Percentiles rank a stretch among this genome's conserved stretches.
These are phyloP conservation scores for Yarrowia galli DNA, from an alignment of 1,139 yeast genomes.

Conservation along the genomic window DNA sequence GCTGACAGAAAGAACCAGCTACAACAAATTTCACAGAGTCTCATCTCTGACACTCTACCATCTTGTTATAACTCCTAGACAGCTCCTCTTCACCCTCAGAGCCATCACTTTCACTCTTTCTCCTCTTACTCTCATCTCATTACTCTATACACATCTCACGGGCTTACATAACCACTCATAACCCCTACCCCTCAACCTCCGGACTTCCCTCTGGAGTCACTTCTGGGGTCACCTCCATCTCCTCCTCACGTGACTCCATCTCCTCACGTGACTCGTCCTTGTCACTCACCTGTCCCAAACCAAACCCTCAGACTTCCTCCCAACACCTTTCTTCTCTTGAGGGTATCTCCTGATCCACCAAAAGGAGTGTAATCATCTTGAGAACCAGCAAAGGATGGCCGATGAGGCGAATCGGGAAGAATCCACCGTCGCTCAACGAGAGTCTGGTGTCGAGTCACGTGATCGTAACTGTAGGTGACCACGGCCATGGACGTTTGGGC, in stretches of 20 bases:
- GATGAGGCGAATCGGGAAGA: not conserved
- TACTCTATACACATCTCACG: too few species aligned
- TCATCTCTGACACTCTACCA: too few species aligned
- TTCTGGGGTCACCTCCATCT: not conserved
- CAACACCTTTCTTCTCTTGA: not conserved
- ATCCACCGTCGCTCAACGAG: constrained; percentile 15
- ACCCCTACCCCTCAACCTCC: not conserved
- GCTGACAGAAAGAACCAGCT: too few species aligned
- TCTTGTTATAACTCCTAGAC: too few species aligned
- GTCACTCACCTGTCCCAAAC: too few species aligned
- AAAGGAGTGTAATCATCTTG: not conserved
- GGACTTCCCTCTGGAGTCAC: not conserved
- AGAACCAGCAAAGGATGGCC: not conserved
- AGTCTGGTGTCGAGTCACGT: constrained; percentile 2
- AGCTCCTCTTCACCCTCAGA: too few species aligned
- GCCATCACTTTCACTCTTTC: too few species aligned
- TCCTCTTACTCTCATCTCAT: too few species aligned
- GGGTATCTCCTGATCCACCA: constrained; percentile 16
- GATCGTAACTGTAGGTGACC: constrained; percentile 14
- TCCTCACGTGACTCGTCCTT: too few species aligned
- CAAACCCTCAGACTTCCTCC: not conserved
- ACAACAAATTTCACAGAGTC: too few species aligned
- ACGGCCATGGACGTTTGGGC: not conserved
- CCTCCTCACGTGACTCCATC: not conserved
- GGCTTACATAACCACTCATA: too few species aligned